Percentiles rank a stretch among this genome's conserved stretches.
Conservation (phyloP, 2,329 filamentous ascomycete genomes). For the Calonectria montana region DNA sequence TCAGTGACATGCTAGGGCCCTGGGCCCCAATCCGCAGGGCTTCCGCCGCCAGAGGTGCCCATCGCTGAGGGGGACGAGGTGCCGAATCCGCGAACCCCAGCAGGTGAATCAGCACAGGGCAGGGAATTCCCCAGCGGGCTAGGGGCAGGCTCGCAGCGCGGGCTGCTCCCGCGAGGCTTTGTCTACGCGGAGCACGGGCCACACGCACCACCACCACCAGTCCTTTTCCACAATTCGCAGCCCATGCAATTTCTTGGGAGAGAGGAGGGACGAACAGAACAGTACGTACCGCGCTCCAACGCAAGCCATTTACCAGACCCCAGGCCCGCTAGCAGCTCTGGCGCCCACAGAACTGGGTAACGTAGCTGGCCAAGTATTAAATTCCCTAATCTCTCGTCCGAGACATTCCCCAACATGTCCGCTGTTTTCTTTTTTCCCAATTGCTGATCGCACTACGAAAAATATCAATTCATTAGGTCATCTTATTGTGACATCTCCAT, state of each 20-base stretch:
- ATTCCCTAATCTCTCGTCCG: constrained; percentile 16
- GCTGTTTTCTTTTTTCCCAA: background rate
- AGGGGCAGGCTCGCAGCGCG: constrained; percentile 13
- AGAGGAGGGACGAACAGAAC: background rate
- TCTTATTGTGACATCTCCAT: background rate
- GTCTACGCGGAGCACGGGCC: constrained; percentile 2
- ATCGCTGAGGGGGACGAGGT: background rate
- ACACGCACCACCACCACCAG: constrained; percentile 1
- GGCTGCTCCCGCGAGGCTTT: constrained; percentile 13
- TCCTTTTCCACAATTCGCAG: constrained; percentile 19
- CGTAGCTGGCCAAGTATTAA: background rate
- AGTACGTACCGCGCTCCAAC: background rate
- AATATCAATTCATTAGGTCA: background rate
- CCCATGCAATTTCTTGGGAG: background rate
- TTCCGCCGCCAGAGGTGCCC: background rate
- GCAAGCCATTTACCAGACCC: constrained; percentile 8
- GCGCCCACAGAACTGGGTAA: constrained; percentile 5
- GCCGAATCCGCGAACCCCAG: background rate
- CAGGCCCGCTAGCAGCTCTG: background rate
- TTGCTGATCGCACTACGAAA: background rate
- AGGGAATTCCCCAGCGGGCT: constrained; percentile 8
- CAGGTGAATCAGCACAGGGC: background rate
- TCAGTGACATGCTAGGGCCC: constrained; percentile 6
- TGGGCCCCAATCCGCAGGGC: constrained; percentile 1
- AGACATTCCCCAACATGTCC: background rate